Base-by-base conservation (phyloP, 345 rosid genomes). In the Eucalyptus pumila region DNA sequence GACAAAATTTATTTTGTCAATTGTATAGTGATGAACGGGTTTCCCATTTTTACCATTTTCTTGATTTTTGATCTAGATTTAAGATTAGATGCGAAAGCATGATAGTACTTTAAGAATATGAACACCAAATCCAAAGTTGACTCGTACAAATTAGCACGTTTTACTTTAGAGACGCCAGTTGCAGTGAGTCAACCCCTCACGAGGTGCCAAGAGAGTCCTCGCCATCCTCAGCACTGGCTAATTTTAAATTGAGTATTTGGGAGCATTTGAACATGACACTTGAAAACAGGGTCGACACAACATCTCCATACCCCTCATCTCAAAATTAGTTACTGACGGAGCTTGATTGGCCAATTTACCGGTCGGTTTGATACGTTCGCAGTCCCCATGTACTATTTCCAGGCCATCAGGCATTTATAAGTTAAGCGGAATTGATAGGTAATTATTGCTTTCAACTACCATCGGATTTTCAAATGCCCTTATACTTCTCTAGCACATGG, bases 271-370 rank as follows among this genome's bases (percentile, higher is more conserved):
- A 58, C 14, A 5, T 27, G 56, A 52, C 58, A 52, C 58, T 52
- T 1, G 24, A 52, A 7, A 26, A 58, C 5, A 12, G 30, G 14
- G 7, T 11, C n/a, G 7, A 58, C 30, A 3, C n/a, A 58, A 0
- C n/a, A 11, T 58, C n/a, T 9, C 65, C n/a, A 58, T 13, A 11
- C 56, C 17, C 9, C 24, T 1, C 30, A 56, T 56, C 76, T 65
- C 37, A 14, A 7, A 65, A n/a, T 11, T 14, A 26, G 30, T 24
- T 58, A 26, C 14, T 11, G 69, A 62, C 6, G 0, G 4, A 62
- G 34, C 16, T 8, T 62, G 7, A 27, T 30, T 14, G 34, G 16
- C 34, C 16, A 15, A 13, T 6, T 30, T 8, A 30, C 16, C 5
- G 14, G n/a, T 69, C 3, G 16, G 13, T 34, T 34, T 16, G 42